phyloP scores from a whole-genome alignment of 345 rosid genomes.

The Gossypium arboreum region DNA sequence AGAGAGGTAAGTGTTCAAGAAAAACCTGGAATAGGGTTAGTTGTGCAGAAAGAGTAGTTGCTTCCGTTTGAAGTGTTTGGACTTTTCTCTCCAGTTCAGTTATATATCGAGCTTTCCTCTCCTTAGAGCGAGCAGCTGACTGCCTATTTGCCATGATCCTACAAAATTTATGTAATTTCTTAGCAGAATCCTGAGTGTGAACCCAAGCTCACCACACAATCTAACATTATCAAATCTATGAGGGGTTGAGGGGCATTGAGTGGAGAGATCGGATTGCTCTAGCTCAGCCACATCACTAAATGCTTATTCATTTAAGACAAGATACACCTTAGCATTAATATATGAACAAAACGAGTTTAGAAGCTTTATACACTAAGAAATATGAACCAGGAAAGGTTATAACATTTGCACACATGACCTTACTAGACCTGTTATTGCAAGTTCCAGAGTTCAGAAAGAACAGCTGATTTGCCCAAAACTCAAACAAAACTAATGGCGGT shows the following conservation, averaged over 20 bases:
- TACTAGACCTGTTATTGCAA: too few relatives aligned
- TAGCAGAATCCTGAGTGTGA: neutral
- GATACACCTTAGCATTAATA: neutral
- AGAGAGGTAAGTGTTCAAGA: neutral
- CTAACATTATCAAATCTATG: neutral
- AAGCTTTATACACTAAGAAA: neutral
- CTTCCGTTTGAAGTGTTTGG: slow-evolving; percentile 85
- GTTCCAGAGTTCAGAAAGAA: slow-evolving; percentile 1
- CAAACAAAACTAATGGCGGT: neutral
- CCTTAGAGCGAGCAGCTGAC: slow-evolving; percentile 90
- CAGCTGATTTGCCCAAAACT: neutral
- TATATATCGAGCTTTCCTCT: slow-evolving; percentile 78
- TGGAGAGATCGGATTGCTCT: neutral
- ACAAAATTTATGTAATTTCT: slow-evolving; percentile 8
- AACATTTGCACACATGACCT: neutral
- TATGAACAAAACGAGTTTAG: neutral
- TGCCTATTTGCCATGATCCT: slow-evolving; percentile 86
- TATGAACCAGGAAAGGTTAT: neutral
- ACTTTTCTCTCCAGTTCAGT: slow-evolving; percentile 81
- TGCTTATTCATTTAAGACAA: neutral
- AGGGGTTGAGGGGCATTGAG: neutral
- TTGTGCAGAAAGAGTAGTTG: slow-evolving; percentile 84
- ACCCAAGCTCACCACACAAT: neutral
- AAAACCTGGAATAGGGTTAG: slow-evolving; percentile 74
- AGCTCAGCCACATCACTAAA: neutral